Evolutionary conservation across 2,329 filamentous ascomycete genomes (phyloP).

Genomic region (Metarhizium humberi): DNA sequence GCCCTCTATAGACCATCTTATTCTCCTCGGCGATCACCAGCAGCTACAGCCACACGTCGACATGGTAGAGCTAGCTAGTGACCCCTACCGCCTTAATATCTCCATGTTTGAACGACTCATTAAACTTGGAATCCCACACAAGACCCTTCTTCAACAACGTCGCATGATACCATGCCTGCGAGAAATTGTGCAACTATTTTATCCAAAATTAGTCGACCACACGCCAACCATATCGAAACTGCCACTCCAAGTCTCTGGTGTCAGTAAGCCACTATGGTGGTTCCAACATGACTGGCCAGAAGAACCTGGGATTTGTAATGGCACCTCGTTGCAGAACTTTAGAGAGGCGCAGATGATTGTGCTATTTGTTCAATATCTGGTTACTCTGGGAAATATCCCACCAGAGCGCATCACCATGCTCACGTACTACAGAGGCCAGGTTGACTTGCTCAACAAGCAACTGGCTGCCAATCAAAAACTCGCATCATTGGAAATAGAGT

Average conservation of each 20-base stretch:
- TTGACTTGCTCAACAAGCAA: slow-evolving; percentile 49
- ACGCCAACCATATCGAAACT: slow-evolving; percentile 22
- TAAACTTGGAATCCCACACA: slow-evolving; percentile 52
- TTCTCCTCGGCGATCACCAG: slow-evolving; percentile 67
- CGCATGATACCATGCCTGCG: slow-evolving; percentile 40
- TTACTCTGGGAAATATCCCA: slow-evolving; percentile 50
- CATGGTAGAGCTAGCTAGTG: slow-evolving; percentile 44
- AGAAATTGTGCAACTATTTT: slow-evolving; percentile 36
- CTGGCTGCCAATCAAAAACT: slow-evolving; percentile 26
- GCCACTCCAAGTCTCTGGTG: slow-evolving; percentile 35
- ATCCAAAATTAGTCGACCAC: slow-evolving; percentile 35
- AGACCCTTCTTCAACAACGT: slow-evolving; percentile 59
- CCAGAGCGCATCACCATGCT: slow-evolving; percentile 63
- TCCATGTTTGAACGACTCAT: slow-evolving; percentile 77
- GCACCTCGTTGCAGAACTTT: slow-evolving; percentile 55
- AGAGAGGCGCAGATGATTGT: slow-evolving; percentile 70
- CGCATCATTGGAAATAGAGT: slow-evolving; percentile 19
- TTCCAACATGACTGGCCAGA: slow-evolving; percentile 40
- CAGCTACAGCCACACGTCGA: slow-evolving; percentile 66
- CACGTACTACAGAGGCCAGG: slow-evolving; percentile 83
- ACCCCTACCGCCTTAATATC: slow-evolving; percentile 58
- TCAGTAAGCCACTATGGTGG: slow-evolving; percentile 30
- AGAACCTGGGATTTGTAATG: slow-evolving; percentile 22
- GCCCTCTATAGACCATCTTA: slow-evolving; percentile 42
- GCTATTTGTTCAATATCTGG: slow-evolving; percentile 61